Conservation (phyloP, 2,329 filamentous ascomycete species). For the Cercospora brassicicola region DNA sequence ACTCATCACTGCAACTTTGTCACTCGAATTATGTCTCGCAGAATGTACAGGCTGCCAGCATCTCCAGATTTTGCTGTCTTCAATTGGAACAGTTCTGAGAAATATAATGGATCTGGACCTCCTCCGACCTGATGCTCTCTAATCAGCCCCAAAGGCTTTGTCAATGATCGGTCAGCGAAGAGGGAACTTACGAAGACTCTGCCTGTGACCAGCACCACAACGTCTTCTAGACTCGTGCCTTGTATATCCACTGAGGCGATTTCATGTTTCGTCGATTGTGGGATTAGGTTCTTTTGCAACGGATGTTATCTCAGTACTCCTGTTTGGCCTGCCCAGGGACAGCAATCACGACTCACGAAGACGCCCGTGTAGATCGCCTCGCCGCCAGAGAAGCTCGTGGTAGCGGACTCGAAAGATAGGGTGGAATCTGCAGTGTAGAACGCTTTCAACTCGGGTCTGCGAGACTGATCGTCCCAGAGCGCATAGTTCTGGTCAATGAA, state of each 20-base stretch:
- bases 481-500: conserved; percentile 2
- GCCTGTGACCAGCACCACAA: conserved; percentile 2
- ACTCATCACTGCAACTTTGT: conserved; percentile 1
- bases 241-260: conserved; percentile 5
- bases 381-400: neutral
- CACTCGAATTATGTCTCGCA: conserved; percentile 3
- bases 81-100: conserved; percentile 6
- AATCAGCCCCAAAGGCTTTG: neutral
- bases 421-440: neutral
- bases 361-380: conserved; percentile 1
- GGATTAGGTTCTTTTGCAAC: neutral
- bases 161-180: neutral
- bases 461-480: conserved; percentile 4
- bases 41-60: neutral
- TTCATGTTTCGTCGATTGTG: neutral
- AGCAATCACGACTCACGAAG: neutral
- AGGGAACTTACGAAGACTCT: neutral
- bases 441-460: neutral
- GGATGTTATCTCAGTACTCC: neutral
- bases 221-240: neutral
- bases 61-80: neutral
- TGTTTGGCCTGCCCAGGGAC: no score
- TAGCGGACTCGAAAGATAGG: neutral
- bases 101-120: neutral
- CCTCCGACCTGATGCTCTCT: neutral